A percentile compares a stretch with the other conserved stretches of the same genome.
Conservation (phyloP, 345 rosid species). For the Raphanus raphanistrum region DNA sequence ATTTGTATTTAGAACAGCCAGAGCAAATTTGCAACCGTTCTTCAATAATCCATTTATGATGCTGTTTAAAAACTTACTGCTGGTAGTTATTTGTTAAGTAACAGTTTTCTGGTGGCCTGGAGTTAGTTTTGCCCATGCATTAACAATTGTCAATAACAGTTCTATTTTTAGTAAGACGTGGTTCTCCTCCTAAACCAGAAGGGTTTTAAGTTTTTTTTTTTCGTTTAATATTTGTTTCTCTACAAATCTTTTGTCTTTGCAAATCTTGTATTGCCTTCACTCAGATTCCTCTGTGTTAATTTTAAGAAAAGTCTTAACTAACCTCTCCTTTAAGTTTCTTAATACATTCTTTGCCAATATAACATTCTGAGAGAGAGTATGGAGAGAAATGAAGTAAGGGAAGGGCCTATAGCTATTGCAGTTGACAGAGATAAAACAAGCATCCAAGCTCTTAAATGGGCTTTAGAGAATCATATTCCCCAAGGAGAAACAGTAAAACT, state of each 20-base stretch:
- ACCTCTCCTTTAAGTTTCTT: neutral
- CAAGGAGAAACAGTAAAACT: conserved; percentile 48
- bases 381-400: conserved; percentile 34
- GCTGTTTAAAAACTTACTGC: conserved; percentile 23
- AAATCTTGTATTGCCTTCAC: conserved; percentile 15
- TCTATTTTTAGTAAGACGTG: conserved; percentile 28
- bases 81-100: conserved; percentile 15
- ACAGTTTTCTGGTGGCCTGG: conserved; percentile 16
- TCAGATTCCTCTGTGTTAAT: neutral
- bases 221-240: neutral
- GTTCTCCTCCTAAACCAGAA: conserved; percentile 19
- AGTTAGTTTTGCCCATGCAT: conserved; percentile 31
- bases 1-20: neutral
- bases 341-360: neutral
- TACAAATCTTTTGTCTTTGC: conserved; percentile 4
- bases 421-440: conserved; percentile 49
- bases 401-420: conserved; percentile 47
- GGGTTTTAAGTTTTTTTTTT: neutral
- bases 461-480: conserved; percentile 45
- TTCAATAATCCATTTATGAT: neutral
- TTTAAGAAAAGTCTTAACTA: neutral
- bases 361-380: conserved; percentile 21
- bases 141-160: conserved; percentile 19
- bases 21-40: neutral
- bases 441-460: conserved; percentile 56